Evolutionary conservation across 2,329 filamentous ascomycete genomes (phyloP).

Genomic region (Diaporthe velutina): DNA sequence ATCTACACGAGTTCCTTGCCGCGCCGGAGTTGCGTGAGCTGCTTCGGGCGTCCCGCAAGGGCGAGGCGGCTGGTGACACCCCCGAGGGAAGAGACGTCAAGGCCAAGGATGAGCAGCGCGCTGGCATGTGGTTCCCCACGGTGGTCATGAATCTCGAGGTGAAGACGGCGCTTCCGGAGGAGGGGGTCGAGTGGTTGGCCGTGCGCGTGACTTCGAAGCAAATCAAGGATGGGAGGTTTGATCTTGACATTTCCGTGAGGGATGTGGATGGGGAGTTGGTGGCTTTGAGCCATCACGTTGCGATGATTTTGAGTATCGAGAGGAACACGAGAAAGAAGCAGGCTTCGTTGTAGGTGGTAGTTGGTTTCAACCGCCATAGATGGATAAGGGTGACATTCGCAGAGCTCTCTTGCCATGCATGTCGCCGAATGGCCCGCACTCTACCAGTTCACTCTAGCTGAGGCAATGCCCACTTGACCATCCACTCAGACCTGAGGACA

Average conservation of each 20-base stretch:
- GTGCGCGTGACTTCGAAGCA: slow-evolving; percentile 74
- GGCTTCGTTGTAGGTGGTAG: background rate
- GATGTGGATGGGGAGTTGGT: slow-evolving; percentile 75
- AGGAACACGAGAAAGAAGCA: slow-evolving; percentile 63
- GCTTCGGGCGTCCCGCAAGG: slow-evolving; percentile 1
- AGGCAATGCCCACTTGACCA: slow-evolving; percentile 50
- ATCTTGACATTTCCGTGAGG: slow-evolving; percentile 78
- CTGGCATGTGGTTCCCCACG: slow-evolving; percentile 78
- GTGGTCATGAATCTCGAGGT: slow-evolving; percentile 81
- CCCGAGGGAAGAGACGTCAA: background rate
- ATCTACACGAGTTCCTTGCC: slow-evolving; percentile 39
- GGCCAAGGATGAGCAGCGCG: background rate
- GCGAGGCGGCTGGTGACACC: background rate
- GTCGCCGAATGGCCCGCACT: too few species aligned
- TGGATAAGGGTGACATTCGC: too few species aligned
- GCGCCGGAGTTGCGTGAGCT: slow-evolving; percentile 23
- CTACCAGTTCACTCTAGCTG: slow-evolving; percentile 30
- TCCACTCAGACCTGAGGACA: slow-evolving; percentile 51
- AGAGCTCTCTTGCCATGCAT: too few species aligned
- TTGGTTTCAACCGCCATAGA: background rate
- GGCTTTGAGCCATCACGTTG: slow-evolving; percentile 77
- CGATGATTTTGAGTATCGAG: slow-evolving; percentile 71
- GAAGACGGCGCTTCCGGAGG: slow-evolving; percentile 77
- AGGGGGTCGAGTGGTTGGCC: slow-evolving; percentile 81
- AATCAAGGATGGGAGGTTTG: slow-evolving; percentile 79